These are phyloP conservation scores for Pyracantha coccinea DNA, from an alignment of 331 rosid genomes.

Conservation along the genomic window DNA sequence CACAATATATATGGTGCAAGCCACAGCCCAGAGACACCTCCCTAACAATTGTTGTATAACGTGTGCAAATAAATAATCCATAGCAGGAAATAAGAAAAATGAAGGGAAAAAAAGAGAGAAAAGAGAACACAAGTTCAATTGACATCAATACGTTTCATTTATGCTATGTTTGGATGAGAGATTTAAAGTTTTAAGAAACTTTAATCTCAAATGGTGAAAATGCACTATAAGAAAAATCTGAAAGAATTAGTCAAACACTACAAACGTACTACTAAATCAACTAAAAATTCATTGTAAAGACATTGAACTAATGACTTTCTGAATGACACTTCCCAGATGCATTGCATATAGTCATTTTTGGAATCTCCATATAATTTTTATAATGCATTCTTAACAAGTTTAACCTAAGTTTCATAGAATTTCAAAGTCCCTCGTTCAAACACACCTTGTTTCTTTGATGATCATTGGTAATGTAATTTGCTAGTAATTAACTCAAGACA, in stretches of 20 bases:
- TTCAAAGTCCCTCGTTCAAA: not conserved
- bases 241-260: too few species aligned
- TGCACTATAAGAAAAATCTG: not conserved
- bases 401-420: too few species aligned
- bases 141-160: not conserved
- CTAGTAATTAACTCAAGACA: conserved; percentile 2
- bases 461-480: not conserved
- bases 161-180: not conserved
- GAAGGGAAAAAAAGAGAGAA: not conserved
- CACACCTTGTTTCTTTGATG: not conserved
- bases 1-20: not conserved
- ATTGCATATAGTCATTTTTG: too few species aligned
- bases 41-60: not conserved
- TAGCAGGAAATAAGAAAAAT: not conserved
- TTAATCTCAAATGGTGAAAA: too few species aligned
- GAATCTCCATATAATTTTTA: too few species aligned
- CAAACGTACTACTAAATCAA: too few species aligned
- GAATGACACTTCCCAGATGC: too few species aligned
- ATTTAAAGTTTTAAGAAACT: not conserved
- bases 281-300: too few species aligned
- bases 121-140: not conserved
- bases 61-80: not conserved
- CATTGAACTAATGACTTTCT: too few species aligned
- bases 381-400: not conserved
- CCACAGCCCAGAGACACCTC: not conserved